Base-by-base conservation (phyloP, 768 basidiomycete genomes). In the Lentinula boryana region DNA sequence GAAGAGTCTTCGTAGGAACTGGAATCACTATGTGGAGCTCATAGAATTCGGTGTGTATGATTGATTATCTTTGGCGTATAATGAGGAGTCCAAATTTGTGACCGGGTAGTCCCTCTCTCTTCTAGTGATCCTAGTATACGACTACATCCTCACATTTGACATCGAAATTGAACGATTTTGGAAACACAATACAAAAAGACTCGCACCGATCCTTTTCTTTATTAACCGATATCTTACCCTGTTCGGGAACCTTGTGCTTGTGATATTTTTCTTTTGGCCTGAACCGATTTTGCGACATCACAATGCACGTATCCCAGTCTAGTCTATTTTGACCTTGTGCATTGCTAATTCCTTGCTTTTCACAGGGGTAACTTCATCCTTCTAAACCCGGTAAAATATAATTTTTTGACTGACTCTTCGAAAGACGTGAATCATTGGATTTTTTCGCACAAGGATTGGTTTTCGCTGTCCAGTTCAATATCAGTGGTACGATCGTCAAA, bases 51-150 rank as follows among this genome's bases (percentile, higher is more conserved):
- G 53, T 54, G 33, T 9, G 53, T 33, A 35, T 13, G n/a, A n/a
- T n/a, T n/a, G n/a, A n/a, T n/a, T n/a, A n/a, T n/a, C 9, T 36
- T 12, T 15, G 15, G 12, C 38, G 1, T 15, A 40, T 40, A 15
- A 40, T 15, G 12, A 15, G 38, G 12, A 15, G 38, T 12, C 38
- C 15, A 9, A 15, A 15, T 15, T 40, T 40, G 12, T 40, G 38
- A 27, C 27, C 13, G n/a, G n/a, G n/a, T n/a, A n/a, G n/a, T 27
- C 4, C 27, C 27, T 44, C 16, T 18, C 43, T 16, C 7, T 18
- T 44, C n/a, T n/a, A 60, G 58, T 60, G 4, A 50, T 52, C 4
- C 32, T 63, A 10, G 18, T 44, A 12, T 63, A 61, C n/a, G 60
- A 61, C 16, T 61, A 21, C 21, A 9, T 61, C 41, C 23, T 61